These are phyloP conservation scores for Penicillium rolfsii DNA, from an alignment of 2,329 filamentous ascomycete genomes.

Conservation along the genomic window DNA sequence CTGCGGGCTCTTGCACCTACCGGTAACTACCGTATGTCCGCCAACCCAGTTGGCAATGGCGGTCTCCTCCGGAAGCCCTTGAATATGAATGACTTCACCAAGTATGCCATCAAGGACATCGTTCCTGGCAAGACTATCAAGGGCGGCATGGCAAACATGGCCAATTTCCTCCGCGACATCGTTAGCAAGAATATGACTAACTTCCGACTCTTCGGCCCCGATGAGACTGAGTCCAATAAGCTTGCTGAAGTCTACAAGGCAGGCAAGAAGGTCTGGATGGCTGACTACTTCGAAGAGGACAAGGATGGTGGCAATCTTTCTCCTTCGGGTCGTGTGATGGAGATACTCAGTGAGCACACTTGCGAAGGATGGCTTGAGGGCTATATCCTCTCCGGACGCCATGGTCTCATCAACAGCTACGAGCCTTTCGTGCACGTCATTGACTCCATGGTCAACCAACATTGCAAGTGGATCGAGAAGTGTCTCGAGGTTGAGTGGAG, in stretches of 20 bases:
- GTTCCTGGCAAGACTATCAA: constrained; percentile 60
- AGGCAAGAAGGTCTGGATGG: constrained; percentile 80
- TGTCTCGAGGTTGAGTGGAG: constrained; percentile 79
- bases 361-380: constrained; percentile 81
- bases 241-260: constrained; percentile 71
- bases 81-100: constrained; percentile 68
- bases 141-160: constrained; percentile 72
- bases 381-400: constrained; percentile 73
- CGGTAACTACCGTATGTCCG: constrained; percentile 72
- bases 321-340: constrained; percentile 73
- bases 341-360: constrained; percentile 82
- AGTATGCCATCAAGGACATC: constrained; percentile 67
- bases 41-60: constrained; percentile 75
- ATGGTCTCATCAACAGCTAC: constrained; percentile 78
- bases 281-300: constrained; percentile 77
- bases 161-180: constrained; percentile 68
- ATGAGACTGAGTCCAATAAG: constrained; percentile 83
- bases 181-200: constrained; percentile 65
- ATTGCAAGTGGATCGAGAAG: constrained; percentile 86
- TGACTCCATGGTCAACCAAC: constrained; percentile 83
- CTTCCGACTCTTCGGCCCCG: constrained; percentile 77
- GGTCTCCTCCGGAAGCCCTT: constrained; percentile 69
- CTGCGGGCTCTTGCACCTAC: constrained; percentile 67
- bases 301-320: constrained; percentile 73
- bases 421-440: constrained; percentile 83